phyloP scores from a whole-genome alignment of 176 grass and related monocot species.

The Leersia perrieri region DNA sequence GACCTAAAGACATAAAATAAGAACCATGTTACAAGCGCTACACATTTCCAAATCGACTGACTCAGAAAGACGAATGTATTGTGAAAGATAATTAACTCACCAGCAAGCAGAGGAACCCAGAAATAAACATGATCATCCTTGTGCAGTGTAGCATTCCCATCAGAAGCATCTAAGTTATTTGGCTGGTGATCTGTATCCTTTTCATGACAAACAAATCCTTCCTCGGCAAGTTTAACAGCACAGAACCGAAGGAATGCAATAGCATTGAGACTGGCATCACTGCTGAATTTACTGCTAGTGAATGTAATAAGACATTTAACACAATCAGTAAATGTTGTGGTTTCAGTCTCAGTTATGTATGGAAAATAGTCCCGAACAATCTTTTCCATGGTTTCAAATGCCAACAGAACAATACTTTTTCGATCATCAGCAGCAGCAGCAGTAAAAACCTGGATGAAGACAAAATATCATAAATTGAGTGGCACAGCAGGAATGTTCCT shows the following conservation, averaged over 20 bases:
- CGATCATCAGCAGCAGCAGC: conserved; percentile 84
- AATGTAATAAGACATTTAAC: conserved; percentile 97
- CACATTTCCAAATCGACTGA: conserved; percentile 7
- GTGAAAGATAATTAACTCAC: conserved; percentile 39
- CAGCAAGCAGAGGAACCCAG: conserved; percentile 91
- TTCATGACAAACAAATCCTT: conserved; percentile 67
- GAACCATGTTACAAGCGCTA: conserved; percentile 16
- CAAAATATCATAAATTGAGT: conserved; percentile 6
- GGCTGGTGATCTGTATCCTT: conserved; percentile 51
- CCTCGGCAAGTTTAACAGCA: conserved; percentile 92
- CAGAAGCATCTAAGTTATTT: conserved; percentile 54
- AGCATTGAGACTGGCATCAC: conserved; percentile 94
- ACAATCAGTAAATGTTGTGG: conserved; percentile 94
- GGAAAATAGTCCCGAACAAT: conserved; percentile 98
- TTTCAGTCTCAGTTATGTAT: conserved; percentile 99
- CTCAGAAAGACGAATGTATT: conserved; percentile 2
- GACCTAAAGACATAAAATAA: conserved; percentile 50
- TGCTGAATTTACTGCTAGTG: conserved; percentile 98
- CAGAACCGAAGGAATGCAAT: conserved; percentile 99
- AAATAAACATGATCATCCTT: conserved; percentile 95
- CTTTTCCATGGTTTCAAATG: conserved; percentile 99
- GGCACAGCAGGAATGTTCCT: background rate
- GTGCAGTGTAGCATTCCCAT: conserved; percentile 40
- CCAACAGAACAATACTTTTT: conserved; percentile 93
- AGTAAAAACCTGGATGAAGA: conserved; percentile 75